Conservation (phyloP, 768 basidiomycete genomes). For the Rhizopogon salebrosus region DNA sequence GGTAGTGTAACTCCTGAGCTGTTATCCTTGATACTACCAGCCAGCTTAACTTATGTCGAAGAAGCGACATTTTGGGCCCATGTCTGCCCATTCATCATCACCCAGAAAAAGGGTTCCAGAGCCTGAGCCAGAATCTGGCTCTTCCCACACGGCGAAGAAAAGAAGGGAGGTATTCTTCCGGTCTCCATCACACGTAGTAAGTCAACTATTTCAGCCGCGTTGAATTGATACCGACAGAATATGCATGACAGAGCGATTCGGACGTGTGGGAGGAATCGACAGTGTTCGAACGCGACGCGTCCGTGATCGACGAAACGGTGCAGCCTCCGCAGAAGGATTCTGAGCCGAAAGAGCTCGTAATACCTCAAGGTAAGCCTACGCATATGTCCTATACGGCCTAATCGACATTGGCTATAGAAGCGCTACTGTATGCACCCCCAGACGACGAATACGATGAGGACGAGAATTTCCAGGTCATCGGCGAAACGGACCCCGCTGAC, state of each 20-base stretch:
- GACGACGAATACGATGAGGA: conserved; percentile 36
- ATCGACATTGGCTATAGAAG: not conserved
- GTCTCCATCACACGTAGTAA: not conserved
- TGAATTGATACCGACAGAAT: not conserved
- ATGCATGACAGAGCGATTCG: not conserved
- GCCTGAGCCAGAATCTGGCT: not conserved
- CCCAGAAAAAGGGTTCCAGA: not conserved
- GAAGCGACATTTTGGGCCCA: not conserved
- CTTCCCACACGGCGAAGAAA: not conserved
- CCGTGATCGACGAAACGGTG: not conserved
- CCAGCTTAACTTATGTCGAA: not conserved
- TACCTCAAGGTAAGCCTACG: not conserved
- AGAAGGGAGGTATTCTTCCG: not conserved
- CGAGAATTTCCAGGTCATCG: conserved; percentile 35
- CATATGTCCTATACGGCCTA: not conserved
- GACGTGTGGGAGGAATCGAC: not conserved
- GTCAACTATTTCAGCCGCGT: not conserved
- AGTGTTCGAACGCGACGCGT: not conserved
- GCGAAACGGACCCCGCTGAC: conserved; percentile 33
- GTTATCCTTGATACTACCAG: not conserved
- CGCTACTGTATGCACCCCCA: conserved; percentile 5
- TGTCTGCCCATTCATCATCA: not conserved
- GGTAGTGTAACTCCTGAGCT: not conserved
- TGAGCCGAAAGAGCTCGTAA: not conserved
- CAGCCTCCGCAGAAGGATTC: not conserved